Percentiles rank a stretch among this genome's conserved stretches.
These are phyloP conservation scores for Apiospora marii DNA, from an alignment of 2,329 filamentous ascomycete species.

Conservation along the genomic window DNA sequence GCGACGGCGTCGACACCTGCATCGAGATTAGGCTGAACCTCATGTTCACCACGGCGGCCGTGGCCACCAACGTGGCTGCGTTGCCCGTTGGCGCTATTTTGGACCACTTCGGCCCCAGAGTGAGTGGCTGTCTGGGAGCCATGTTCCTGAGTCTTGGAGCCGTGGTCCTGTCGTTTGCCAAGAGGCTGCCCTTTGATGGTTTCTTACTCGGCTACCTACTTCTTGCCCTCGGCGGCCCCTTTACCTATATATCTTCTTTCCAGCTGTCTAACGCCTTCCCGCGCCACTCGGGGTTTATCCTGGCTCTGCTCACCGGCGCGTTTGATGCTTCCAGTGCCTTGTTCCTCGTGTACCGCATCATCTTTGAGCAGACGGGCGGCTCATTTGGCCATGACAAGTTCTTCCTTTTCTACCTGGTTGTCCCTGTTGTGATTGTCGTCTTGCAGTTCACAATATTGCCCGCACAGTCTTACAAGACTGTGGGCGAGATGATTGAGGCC, in stretches of 20 bases:
- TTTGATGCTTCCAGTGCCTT: conserved; percentile 85
- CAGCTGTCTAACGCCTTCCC: conserved; percentile 88
- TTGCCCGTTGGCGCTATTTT: conserved; percentile 86
- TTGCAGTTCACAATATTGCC: conserved; percentile 78
- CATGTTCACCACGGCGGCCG: conserved; percentile 92
- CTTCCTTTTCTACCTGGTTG: conserved; percentile 75
- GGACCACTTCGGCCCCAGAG: conserved; percentile 80
- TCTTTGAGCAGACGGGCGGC: conserved; percentile 66
- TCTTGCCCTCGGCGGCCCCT: conserved; percentile 80
- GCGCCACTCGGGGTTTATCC: conserved; percentile 76
- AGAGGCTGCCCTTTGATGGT: conserved; percentile 73
- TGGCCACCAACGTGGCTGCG: conserved; percentile 86
- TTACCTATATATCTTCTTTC: conserved; percentile 84
- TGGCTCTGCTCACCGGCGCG: conserved; percentile 80
- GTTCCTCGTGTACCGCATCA: conserved; percentile 76
- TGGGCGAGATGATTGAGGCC: conserved; percentile 81
- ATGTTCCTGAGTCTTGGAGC: conserved; percentile 74
- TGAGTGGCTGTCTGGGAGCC: conserved; percentile 76
- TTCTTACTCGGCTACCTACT: conserved; percentile 78
- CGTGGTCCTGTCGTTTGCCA: conserved; percentile 74
- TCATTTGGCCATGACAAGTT: conserved; percentile 71
- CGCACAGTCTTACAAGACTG: conserved; percentile 79
- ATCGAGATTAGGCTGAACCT: conserved; percentile 76
- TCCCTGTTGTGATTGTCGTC: conserved; percentile 71
- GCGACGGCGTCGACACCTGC: conserved; percentile 54